Percentiles rank a stretch among this genome's conserved stretches.
Evolutionary conservation across 257 asterid genomes (phyloP).

Genomic region (Solanum arcanum): DNA sequence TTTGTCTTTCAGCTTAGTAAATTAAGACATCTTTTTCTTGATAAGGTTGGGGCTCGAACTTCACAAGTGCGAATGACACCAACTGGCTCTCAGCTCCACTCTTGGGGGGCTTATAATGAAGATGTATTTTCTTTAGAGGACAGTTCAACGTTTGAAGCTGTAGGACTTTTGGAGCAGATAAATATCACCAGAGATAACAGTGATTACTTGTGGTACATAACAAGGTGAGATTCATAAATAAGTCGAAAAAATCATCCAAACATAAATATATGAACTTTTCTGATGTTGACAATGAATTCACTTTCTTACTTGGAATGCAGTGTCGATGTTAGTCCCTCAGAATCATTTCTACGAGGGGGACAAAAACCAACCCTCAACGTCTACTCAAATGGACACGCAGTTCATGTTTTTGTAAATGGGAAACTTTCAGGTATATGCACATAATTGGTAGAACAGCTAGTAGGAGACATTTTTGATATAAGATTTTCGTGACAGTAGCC

Average conservation of each 20-base stretch:
- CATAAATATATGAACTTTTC: not conserved
- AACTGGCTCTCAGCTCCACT: constrained; percentile 16
- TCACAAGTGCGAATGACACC: constrained; percentile 27
- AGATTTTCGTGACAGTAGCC: not conserved
- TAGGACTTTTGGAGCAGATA: constrained; percentile 54
- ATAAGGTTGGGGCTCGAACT: constrained; percentile 39
- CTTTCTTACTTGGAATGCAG: constrained; percentile 13
- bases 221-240: constrained; percentile 23
- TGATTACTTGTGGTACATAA: constrained; percentile 66
- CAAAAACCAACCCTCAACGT: constrained; percentile 33
- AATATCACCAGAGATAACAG: constrained; percentile 52
- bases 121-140: constrained; percentile 27
- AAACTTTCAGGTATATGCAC: constrained; percentile 31
- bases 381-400: constrained; percentile 46
- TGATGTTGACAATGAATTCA: not conserved
- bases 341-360: constrained; percentile 39
- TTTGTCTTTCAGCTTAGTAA: not conserved
- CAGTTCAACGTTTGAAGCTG: constrained; percentile 23
- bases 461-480: not conserved
- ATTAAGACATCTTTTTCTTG: not conserved
- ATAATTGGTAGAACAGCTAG: not conserved
- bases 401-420: constrained; percentile 46
- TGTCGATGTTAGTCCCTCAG: constrained; percentile 39
- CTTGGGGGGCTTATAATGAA: constrained; percentile 53
- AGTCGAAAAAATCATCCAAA: not conserved